Evolutionary conservation across 805 yeast genomes (phyloP).

Genomic region (Metschnikowia anglica): DNA sequence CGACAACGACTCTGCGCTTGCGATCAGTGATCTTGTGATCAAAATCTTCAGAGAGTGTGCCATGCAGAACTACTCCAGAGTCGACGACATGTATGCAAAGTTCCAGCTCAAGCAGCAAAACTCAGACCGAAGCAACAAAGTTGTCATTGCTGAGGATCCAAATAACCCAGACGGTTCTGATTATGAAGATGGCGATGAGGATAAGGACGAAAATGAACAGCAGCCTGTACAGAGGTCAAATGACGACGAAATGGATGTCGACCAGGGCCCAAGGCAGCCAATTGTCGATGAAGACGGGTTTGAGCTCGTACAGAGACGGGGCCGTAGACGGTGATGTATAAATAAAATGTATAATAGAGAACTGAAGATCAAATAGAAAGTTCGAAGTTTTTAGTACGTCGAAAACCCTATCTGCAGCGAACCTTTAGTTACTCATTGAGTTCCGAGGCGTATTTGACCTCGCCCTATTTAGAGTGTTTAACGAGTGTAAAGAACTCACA

Average conservation of each 20-base stretch:
- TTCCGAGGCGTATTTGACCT: slow-evolving; percentile 33
- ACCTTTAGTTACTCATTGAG: slow-evolving; percentile 26
- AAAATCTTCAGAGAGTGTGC: slow-evolving; percentile 65
- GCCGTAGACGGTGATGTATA: slow-evolving; percentile 40
- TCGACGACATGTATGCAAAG: slow-evolving; percentile 57
- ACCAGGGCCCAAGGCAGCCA: slow-evolving; percentile 33
- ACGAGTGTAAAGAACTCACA: slow-evolving; percentile 38
- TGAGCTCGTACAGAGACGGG: slow-evolving; percentile 76
- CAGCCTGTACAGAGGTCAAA: slow-evolving; percentile 16
- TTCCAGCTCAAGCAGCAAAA: slow-evolving; percentile 56
- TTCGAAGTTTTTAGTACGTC: not conserved
- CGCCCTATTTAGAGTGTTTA: slow-evolving; percentile 40
- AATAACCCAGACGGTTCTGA: slow-evolving; percentile 57
- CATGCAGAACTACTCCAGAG: slow-evolving; percentile 48
- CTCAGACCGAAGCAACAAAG: slow-evolving; percentile 31
- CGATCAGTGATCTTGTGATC: slow-evolving; percentile 66
- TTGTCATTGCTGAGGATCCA: slow-evolving; percentile 58
- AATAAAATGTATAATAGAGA: slow-evolving; percentile 7
- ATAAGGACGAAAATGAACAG: slow-evolving; percentile 35
- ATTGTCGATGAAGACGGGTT: slow-evolving; percentile 74
- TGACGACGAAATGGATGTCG: slow-evolving; percentile 33
- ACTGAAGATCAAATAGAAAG: slow-evolving; percentile 1
- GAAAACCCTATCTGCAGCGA: not conserved
- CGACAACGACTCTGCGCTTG: slow-evolving; percentile 85
- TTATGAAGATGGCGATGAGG: slow-evolving; percentile 47